Evolutionary conservation across 257 asterid species (phyloP), one percentile per base, ranked within the genome.

Genomic region (Rauvolfia tetraphylla): DNA sequence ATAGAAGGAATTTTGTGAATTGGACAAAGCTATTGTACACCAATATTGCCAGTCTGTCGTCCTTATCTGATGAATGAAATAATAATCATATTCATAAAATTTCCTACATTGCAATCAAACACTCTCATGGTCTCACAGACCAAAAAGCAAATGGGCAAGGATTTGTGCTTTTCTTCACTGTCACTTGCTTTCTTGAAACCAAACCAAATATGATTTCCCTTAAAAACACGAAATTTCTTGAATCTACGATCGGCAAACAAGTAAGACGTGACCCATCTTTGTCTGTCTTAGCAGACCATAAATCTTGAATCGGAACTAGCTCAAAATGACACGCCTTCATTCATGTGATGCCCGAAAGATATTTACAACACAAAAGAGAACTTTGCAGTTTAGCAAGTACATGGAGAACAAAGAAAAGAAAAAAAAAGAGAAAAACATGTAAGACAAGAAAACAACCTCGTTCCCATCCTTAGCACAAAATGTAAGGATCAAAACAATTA

Each of bases 31-130:
- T 12, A 46, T 41, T 29, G 42, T 38, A 72, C 71, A 71, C 75
- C 66, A 77, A 76, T 73, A 20, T 76, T 76, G 84, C 84, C 83
- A 82, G 79, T 61, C 78, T 72, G 80, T 77, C 76, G 44, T 65
- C 49, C 81, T 82, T 75, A 78, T 81, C 79, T 76, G 57, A 68
- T 77, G 58, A 54, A 39, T 79, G 71, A 75, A 80, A 78, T 73
- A 67, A 74, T 76, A 75, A 76, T 29, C 73, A 36, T 34, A 34
- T 5, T 17, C 20, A 36, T 8, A 66, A 39, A 65, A 18, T 74
- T 73, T 78, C 74, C 67, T 46, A 68, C 76, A 76, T 76, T 74
- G 76, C 75, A 71, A 68, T 54, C 48, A 65, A 79, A 71, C 75
- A 75, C 53, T 74, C 74, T 76, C 77, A 72, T 25, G 18, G 74